Conservation (phyloP, 176 grass and related monocot genomes). For the Triticum urartu region DNA sequence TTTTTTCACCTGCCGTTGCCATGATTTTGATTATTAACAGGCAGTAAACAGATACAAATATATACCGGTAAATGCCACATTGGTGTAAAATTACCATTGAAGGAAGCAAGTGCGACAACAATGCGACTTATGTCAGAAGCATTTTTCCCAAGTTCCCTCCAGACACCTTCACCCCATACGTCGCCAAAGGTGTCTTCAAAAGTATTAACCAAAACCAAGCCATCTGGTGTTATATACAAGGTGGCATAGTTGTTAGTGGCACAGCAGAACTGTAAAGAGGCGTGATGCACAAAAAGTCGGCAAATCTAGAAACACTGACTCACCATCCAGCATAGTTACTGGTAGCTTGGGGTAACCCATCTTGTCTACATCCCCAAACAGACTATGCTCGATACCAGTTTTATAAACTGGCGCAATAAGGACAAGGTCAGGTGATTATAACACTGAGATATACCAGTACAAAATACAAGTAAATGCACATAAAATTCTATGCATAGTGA, state of each 20-base stretch:
- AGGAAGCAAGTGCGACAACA: constrained; percentile 18
- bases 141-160: not conserved
- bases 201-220: constrained; percentile 11
- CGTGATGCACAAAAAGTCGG: not conserved
- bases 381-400: not conserved
- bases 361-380: not conserved
- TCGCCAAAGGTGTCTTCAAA: constrained; percentile 18
- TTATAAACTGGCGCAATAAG: not conserved
- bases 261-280: not conserved
- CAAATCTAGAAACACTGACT: not conserved
- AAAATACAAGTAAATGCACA: constrained; percentile 1
- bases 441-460: not conserved
- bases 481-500: not conserved
- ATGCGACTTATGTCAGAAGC: not conserved
- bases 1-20: not conserved
- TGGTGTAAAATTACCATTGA: not conserved
- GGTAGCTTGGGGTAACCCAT: not conserved
- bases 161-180: not conserved
- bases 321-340: not conserved
- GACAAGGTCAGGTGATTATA: not conserved
- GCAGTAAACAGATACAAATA: not conserved
- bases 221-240: not conserved
- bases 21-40: not conserved
- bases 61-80: not conserved
- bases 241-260: not conserved